Evolutionary conservation across 2,329 filamentous ascomycete genomes (phyloP).

Genomic region (Byssoonygena ceratinophila): DNA sequence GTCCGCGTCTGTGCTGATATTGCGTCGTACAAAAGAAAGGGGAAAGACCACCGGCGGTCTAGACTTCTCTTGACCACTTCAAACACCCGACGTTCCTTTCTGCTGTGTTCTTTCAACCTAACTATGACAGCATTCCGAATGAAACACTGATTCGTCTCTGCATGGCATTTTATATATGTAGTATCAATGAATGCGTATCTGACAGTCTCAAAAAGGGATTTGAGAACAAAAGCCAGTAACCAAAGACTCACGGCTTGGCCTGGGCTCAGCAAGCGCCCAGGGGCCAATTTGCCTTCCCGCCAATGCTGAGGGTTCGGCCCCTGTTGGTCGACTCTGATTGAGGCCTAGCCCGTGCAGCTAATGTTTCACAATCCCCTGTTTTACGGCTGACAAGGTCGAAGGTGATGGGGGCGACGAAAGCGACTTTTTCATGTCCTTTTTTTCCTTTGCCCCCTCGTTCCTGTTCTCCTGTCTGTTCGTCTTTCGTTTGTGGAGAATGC

Average conservation of each 20-base stretch:
- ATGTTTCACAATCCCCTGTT: slow-evolving; percentile 9
- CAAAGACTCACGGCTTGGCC: not conserved
- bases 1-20: not conserved
- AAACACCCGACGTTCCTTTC: too few relatives aligned
- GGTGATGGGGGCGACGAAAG: not conserved
- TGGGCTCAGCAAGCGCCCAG: not conserved
- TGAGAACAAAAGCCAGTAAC: too few relatives aligned
- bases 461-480: not conserved
- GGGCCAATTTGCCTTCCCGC: slow-evolving; percentile 1
- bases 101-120: too few relatives aligned
- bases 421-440: not conserved
- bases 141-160: too few relatives aligned
- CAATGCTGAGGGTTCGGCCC: not conserved
- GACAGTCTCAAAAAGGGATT: too few relatives aligned
- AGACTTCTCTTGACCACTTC: too few relatives aligned
- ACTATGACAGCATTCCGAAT: too few relatives aligned
- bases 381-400: not conserved
- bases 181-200: too few relatives aligned
- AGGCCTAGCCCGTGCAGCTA: slow-evolving; percentile 1
- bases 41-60: not conserved
- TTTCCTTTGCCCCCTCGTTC: not conserved
- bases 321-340: slow-evolving; percentile 2
- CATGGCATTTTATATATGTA: too few relatives aligned
- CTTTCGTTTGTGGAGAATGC: not conserved
- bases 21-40: not conserved